Evolutionary conservation across 768 basidiomycete species (phyloP).

Genomic region (Suillus clintonianus): DNA sequence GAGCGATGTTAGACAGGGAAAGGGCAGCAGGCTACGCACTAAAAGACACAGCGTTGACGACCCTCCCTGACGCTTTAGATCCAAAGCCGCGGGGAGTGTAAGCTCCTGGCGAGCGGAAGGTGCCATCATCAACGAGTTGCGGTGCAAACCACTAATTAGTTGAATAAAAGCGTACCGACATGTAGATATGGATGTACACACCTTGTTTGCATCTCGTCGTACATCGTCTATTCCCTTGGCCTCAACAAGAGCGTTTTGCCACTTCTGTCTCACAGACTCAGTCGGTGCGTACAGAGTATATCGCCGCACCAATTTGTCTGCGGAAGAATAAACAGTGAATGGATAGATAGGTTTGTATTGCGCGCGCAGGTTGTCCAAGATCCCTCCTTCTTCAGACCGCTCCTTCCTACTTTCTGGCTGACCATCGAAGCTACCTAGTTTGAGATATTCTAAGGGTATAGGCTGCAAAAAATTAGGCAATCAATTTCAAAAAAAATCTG

Average conservation of each 20-base stretch:
- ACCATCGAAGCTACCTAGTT: slow-evolving; percentile 62
- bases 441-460: slow-evolving; percentile 77
- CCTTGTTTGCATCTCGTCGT: slow-evolving; percentile 74
- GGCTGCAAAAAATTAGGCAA: slow-evolving; percentile 48
- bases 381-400: slow-evolving; percentile 54
- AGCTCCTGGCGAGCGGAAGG: slow-evolving; percentile 54
- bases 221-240: slow-evolving; percentile 65
- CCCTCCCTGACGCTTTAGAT: slow-evolving; percentile 54
- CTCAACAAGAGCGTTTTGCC: slow-evolving; percentile 62
- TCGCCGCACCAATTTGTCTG: slow-evolving; percentile 51
- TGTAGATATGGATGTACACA: slow-evolving; percentile 28
- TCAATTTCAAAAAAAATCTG: slow-evolving; percentile 1
- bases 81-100: slow-evolving; percentile 31
- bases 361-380: slow-evolving; percentile 57
- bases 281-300: slow-evolving; percentile 74
- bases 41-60: slow-evolving; percentile 63
- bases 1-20: background rate
- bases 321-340: slow-evolving; percentile 75
- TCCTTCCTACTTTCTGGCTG: slow-evolving; percentile 67
- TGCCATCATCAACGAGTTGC: slow-evolving; percentile 56
- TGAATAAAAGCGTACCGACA: slow-evolving; percentile 7
- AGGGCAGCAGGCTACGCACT: slow-evolving; percentile 41
- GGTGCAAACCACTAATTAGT: slow-evolving; percentile 64
- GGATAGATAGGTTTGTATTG: slow-evolving; percentile 64
- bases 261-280: slow-evolving; percentile 59